These are phyloP conservation scores for Euphorbia lathyris DNA, from an alignment of 345 rosid genomes.

Conservation along the genomic window DNA sequence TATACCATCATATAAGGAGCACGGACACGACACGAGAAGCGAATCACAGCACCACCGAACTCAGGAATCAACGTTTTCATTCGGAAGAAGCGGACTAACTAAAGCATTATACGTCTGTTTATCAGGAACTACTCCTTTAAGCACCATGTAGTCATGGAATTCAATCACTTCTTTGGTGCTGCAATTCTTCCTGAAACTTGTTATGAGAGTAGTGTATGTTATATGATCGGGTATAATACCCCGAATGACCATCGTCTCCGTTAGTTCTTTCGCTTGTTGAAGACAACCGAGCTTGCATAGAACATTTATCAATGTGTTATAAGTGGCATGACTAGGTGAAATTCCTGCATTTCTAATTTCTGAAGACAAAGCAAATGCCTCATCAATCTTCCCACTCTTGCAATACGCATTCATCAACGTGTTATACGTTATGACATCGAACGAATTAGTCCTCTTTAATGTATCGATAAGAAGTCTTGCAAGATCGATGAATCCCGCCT, in stretches of 20 bases:
- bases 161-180: conserved; percentile 46
- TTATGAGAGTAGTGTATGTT: conserved; percentile 51
- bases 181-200: conserved; percentile 37
- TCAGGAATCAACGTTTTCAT: conserved; percentile 17
- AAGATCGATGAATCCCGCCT: conserved; percentile 28
- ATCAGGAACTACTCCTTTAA: conserved; percentile 54
- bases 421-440: conserved; percentile 48
- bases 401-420: conserved; percentile 47
- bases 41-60: neutral
- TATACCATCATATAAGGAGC: too few species aligned
- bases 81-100: conserved; percentile 41
- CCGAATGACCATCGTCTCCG: conserved; percentile 35
- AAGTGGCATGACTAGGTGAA: conserved; percentile 40
- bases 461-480: conserved; percentile 28
- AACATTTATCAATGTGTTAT: conserved; percentile 48
- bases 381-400: conserved; percentile 35
- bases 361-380: conserved; percentile 33
- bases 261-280: conserved; percentile 47
- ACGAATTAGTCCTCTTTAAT: conserved; percentile 19
- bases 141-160: conserved; percentile 60
- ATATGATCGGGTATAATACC: conserved; percentile 46
- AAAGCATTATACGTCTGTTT: conserved; percentile 28
- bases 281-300: conserved; percentile 53
- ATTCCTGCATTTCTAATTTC: conserved; percentile 34
- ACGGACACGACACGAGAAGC: too few species aligned